Evolutionary conservation across 306 rosid genomes (phyloP), one percentile per base, ranked within the genome.

Genomic region (Psophocarpus tetragonolobus): DNA sequence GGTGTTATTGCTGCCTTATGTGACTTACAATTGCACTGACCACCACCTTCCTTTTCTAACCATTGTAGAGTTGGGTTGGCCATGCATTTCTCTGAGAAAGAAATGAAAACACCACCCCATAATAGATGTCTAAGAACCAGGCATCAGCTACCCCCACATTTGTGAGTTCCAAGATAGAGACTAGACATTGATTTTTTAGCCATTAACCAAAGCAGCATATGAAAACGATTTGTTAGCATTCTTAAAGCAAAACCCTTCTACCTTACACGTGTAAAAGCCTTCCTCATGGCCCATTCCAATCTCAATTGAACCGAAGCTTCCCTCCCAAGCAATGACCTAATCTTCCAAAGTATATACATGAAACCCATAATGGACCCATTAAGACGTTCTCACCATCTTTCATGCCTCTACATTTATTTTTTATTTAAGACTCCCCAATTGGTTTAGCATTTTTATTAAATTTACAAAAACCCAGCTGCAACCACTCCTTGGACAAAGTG

Each of bases 401-500:
- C 23, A 10, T 65, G 27, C 47, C 38, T 36, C 69, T 39, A 2
- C 30, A 33, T 33, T 36, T 65, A 30, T n/a, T 6, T 65, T 35
- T 36, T 65, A 65, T 15, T 15, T 29, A 0, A 62, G 53, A 41
- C 35, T 36, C n/a, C 30, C 26, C 17, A 38, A 11, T 47, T 48
- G 67, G 63, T 36, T 41, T 67, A 8, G 13, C 66, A 47, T 21
- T 33, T 66, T 54, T 38, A 65, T 12, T 56, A 8, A 73, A 26
- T 33, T 35, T 42, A 53, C 48, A 64, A 50, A 39, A 15, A 42
- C 20, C 41, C 68, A 75, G 80, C 83, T 65, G 86, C 83, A 70
- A 75, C 60, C 38, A 14, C 79, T 50, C 77, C 87, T 82, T 41
- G 85, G 83, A 68, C 63, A 69, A 32, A 68, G 85, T 35, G 81